Evolutionary conservation across 768 basidiomycete species (phyloP).

Genomic region (Pleurotus djamor): DNA sequence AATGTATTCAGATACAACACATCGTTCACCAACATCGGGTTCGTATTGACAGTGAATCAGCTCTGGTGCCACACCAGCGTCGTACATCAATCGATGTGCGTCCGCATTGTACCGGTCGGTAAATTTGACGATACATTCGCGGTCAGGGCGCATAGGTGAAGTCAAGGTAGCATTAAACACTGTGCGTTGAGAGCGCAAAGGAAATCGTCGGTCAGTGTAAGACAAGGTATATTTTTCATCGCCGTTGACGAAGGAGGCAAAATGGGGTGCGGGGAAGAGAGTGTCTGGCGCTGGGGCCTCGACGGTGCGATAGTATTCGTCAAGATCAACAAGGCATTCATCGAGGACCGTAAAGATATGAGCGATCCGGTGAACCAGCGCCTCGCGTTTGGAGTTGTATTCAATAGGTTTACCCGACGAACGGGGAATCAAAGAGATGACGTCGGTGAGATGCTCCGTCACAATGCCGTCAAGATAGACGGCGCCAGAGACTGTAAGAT

Average conservation of each 20-base stretch:
- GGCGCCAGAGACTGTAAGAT: neutral
- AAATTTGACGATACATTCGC: neutral
- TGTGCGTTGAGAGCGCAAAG: neutral
- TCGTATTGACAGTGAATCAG: neutral
- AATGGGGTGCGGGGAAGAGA: neutral
- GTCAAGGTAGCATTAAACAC: neutral
- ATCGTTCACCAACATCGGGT: neutral
- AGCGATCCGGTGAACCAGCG: neutral
- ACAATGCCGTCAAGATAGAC: slow-evolving; percentile 3
- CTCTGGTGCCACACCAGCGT: neutral
- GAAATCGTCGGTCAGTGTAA: neutral
- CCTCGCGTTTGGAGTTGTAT: neutral
- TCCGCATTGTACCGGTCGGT: neutral
- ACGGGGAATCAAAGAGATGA: neutral
- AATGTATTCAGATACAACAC: neutral
- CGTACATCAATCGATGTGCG: neutral
- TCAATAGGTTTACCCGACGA: neutral
- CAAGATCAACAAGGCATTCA: neutral
- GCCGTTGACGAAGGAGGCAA: neutral
- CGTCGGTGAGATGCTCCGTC: neutral
- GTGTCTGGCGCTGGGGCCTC: neutral
- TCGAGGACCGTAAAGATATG: neutral
- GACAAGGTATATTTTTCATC: neutral
- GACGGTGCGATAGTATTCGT: neutral
- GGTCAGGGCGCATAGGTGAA: neutral